Evolutionary conservation across 192 early-diverging fungal species (phyloP), one percentile per base, ranked within the genome.

Genomic region (Chytriomyces sp.): DNA sequence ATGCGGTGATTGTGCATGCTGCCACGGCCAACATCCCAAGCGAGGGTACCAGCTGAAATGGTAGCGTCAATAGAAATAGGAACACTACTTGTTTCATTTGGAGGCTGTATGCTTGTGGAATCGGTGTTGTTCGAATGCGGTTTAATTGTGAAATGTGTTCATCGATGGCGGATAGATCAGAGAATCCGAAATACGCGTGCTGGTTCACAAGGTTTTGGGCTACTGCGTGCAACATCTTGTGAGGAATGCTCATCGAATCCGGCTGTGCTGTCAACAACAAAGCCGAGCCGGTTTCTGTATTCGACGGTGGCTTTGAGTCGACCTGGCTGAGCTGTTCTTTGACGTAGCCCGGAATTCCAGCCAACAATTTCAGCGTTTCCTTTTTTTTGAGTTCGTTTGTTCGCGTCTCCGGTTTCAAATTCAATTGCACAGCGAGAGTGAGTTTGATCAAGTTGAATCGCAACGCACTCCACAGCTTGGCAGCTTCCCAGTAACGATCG

Each of bases 51-150:
- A 94, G 83, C 69, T 94, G 92, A 86, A 93, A 95, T 13, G 96
- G 96, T 59, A 98, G 83, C 0, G 86, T 67, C n/a, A 94, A 76
- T 67, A 95, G 75, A 77, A 93, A 94, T 61, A 94, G 80, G 3
- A 86, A 80, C 49, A 94, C 75, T 24, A 89, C 89, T 80, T 97
- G 96, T 73, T 91, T 87, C 72, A 98, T 82, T 83, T 97, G 96
- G 73, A 95, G 92, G 20, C 89, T 85, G 75, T 97, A 96, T 6
- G 94, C 93, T 59, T 92, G 72, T 24, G 95, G 96, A 67, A 97
- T 93, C 5, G 96, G 95, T 18, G 92, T 93, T 46, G 86, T 86
- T 16, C 91, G 77, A 76, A 98, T 94, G 50, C 96, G 91, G 83
- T 96, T 94, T 69, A 94, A 94, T 10, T 83, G 78, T 47, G 91